Percentiles rank a stretch among this genome's conserved stretches.
These are phyloP conservation scores for Suhomyces coccinellae DNA, from an alignment of 1,139 yeast species.

Conservation along the genomic window DNA sequence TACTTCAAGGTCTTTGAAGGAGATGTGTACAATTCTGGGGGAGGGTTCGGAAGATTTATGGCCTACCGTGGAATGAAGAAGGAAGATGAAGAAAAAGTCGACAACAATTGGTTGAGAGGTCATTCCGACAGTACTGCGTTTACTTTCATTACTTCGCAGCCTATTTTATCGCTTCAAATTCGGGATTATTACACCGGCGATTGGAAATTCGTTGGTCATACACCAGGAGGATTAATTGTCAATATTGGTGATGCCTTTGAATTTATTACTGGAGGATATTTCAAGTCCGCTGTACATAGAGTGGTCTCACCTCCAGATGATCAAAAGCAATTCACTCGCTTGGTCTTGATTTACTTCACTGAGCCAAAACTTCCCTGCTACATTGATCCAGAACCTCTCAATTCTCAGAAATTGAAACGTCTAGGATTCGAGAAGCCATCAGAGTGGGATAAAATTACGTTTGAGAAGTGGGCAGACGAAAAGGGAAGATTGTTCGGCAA, in stretches of 20 bases:
- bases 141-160: constrained; percentile 32
- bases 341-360: constrained; percentile 30
- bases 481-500: constrained; percentile 20
- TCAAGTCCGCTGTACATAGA: constrained; percentile 32
- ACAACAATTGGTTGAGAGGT: constrained; percentile 27
- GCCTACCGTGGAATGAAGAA: constrained; percentile 30
- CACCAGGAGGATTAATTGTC: constrained; percentile 28
- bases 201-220: constrained; percentile 31
- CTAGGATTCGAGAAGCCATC: constrained; percentile 16
- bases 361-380: constrained; percentile 20
- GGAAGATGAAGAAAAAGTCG: constrained; percentile 24
- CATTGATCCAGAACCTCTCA: constrained; percentile 21
- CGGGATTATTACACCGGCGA: constrained; percentile 26
- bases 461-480: constrained; percentile 20
- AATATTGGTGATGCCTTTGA: constrained; percentile 33
- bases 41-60: constrained; percentile 38
- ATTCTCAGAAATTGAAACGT: constrained; percentile 14
- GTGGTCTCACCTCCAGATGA: constrained; percentile 32
- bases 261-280: constrained; percentile 32
- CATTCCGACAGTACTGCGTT: constrained; percentile 33
- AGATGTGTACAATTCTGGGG: constrained; percentile 28
- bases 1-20: constrained; percentile 27
- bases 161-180: constrained; percentile 30
- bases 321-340: constrained; percentile 23
- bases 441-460: constrained; percentile 21